Percentiles rank a stretch among this genome's conserved stretches.
Evolutionary conservation across 169 alveolate species (phyloP).

Genomic region (Plasmodium yoelii): DNA sequence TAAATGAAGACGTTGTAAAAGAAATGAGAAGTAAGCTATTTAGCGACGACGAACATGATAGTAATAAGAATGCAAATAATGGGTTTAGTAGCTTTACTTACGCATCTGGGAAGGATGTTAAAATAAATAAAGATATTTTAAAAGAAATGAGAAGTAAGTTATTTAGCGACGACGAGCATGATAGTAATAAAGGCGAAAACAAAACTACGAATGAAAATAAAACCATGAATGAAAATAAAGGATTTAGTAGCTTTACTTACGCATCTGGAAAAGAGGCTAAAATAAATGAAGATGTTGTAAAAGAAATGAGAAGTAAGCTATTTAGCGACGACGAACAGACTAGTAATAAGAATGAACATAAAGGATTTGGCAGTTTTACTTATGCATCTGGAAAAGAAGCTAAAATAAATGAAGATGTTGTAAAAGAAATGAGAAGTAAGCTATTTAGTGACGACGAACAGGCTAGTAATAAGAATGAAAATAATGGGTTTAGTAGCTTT

Average conservation of each 20-base stretch:
- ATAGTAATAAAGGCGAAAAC: background rate
- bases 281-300: slow-evolving; percentile 30
- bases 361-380: background rate
- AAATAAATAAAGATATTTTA: slow-evolving; percentile 21
- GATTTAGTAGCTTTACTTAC: slow-evolving; percentile 16
- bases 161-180: slow-evolving; percentile 22
- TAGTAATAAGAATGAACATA: background rate
- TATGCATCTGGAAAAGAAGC: background rate
- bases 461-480: too few species aligned
- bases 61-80: slow-evolving; percentile 1
- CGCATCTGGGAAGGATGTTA: slow-evolving; percentile 21
- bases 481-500: background rate
- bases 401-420: background rate
- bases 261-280: slow-evolving; percentile 61
- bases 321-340: slow-evolving; percentile 13
- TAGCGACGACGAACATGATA: slow-evolving; percentile 13
- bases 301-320: slow-evolving; percentile 18
- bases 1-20: slow-evolving; percentile 21
- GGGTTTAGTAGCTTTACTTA: slow-evolving; percentile 4
- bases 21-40: slow-evolving; percentile 19
- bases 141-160: slow-evolving; percentile 15
- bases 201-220: too few species aligned
- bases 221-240: slow-evolving; percentile 2
- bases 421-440: background rate
- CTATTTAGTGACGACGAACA: background rate